These are phyloP conservation scores for Penicillium decumbens DNA, from an alignment of 2,329 filamentous ascomycete genomes.

Conservation along the genomic window DNA sequence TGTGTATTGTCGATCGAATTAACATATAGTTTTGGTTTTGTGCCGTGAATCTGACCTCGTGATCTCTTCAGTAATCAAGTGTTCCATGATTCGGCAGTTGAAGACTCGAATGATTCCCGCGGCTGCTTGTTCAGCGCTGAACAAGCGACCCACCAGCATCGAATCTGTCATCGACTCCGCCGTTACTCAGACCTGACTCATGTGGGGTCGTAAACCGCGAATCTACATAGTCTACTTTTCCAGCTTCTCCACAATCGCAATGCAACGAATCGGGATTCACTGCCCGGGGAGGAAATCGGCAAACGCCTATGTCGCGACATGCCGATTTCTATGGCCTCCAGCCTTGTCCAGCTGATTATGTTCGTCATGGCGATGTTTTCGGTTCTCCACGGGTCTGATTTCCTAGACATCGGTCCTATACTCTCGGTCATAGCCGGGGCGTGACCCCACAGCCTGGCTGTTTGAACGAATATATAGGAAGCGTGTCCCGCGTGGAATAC, in stretches of 20 bases:
- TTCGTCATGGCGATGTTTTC: constrained; percentile 5
- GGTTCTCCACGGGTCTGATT: not conserved
- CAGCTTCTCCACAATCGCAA: not conserved
- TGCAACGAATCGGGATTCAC: constrained; percentile 3
- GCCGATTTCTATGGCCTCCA: constrained; percentile 20
- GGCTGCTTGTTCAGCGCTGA: not conserved
- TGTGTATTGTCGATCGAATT: not conserved
- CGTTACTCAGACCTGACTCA: constrained; percentile 33
- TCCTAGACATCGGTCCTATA: not conserved
- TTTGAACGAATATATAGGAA: constrained; percentile 2
- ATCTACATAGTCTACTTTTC: not conserved
- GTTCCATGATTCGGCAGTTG: constrained; percentile 11
- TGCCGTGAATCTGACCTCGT: not conserved
- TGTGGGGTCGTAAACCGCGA: constrained; percentile 24
- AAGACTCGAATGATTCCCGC: constrained; percentile 1
- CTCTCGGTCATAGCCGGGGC: not conserved
- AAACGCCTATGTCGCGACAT: constrained; percentile 20
- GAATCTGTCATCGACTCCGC: constrained; percentile 6
- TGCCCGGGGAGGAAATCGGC: constrained; percentile 18
- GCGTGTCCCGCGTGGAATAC: not conserved
- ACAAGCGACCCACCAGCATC: constrained; percentile 1
- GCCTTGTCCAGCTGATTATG: constrained; percentile 2
- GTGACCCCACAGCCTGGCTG: constrained; percentile 7
- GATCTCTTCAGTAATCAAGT: no score
- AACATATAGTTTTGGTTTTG: no score